phyloP scores from a whole-genome alignment of 768 basidiomycete species.

The Psilocybe tampanensis region DNA sequence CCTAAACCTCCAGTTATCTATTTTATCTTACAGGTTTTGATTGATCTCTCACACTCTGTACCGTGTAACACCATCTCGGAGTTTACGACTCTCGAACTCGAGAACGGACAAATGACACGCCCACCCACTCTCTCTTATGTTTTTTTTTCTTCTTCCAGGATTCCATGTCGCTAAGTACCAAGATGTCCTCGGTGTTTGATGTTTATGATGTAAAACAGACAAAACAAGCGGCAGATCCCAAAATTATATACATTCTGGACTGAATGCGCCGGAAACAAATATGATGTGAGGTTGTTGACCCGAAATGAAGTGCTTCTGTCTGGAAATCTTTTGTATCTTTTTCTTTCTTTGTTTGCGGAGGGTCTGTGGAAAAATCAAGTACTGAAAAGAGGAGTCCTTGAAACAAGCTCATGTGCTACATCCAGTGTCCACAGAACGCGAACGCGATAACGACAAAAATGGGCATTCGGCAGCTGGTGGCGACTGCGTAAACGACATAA shows the following conservation, averaged over 20 bases:
- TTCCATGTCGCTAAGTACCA: too few species aligned
- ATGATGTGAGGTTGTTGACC: slow-evolving; percentile 3
- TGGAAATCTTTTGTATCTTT: slow-evolving; percentile 3
- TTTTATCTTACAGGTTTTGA: background rate
- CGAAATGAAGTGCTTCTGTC: slow-evolving; percentile 22
- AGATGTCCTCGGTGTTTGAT: slow-evolving; percentile 6
- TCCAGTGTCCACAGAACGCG: too few species aligned
- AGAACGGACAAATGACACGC: too few species aligned
- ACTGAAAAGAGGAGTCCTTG: background rate
- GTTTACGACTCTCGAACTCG: too few species aligned
- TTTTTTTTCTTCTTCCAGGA: background rate
- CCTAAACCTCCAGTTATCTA: background rate
- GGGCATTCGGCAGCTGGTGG: slow-evolving; percentile 1
- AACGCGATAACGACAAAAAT: background rate
- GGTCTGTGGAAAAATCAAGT: slow-evolving; percentile 6
- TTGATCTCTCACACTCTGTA: too few species aligned
- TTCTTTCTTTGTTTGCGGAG: background rate
- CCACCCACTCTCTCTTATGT: too few species aligned
- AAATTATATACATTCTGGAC: too few species aligned
- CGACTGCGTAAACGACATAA: too few species aligned
- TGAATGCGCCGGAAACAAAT: slow-evolving; percentile 1
- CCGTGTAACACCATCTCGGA: too few species aligned
- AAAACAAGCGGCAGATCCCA: background rate
- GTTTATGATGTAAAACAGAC: background rate
- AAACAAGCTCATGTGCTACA: too few species aligned